These are phyloP conservation scores for Ophiostoma piceae DNA, from an alignment of 2,329 filamentous ascomycete species.

Conservation along the genomic window DNA sequence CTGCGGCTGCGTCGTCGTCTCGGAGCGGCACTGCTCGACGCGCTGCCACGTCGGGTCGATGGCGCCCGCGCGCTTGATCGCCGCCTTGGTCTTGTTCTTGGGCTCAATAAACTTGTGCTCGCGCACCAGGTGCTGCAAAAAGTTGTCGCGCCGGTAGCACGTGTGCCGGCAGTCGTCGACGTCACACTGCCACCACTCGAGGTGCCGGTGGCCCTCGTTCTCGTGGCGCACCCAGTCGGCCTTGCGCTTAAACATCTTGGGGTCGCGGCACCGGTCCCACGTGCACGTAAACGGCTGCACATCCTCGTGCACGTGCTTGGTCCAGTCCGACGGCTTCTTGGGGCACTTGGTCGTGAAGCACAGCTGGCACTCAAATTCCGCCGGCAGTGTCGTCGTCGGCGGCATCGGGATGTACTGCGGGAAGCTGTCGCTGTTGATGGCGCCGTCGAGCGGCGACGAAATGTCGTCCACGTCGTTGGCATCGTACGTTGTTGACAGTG, in stretches of 20 bases:
- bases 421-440: conserved; percentile 68
- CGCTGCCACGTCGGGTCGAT: conserved; percentile 67
- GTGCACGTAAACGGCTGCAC: conserved; percentile 91
- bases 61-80: conserved; percentile 54
- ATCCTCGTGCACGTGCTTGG: conserved; percentile 92
- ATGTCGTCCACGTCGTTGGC: conserved; percentile 59
- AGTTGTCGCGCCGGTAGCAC: conserved; percentile 87
- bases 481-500: conserved; percentile 48
- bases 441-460: conserved; percentile 57
- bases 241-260: conserved; percentile 91
- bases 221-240: conserved; percentile 95
- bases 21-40: conserved; percentile 70
- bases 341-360: conserved; percentile 84
- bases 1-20: conserved; percentile 59
- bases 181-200: conserved; percentile 88
- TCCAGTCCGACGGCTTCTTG: conserved; percentile 91
- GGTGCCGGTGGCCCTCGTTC: conserved; percentile 81
- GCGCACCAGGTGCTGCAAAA: conserved; percentile 83
- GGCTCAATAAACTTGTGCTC: conserved; percentile 85
- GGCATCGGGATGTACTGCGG: conserved; percentile 76
- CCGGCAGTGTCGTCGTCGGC: conserved; percentile 69
- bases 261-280: conserved; percentile 73
- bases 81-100: conserved; percentile 71
- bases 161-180: conserved; percentile 73
- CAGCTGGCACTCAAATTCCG: conserved; percentile 82